Evolutionary conservation across 495 filamentous ascomycete species (phyloP).

Genomic region (Aspergillus egyptiacus): DNA sequence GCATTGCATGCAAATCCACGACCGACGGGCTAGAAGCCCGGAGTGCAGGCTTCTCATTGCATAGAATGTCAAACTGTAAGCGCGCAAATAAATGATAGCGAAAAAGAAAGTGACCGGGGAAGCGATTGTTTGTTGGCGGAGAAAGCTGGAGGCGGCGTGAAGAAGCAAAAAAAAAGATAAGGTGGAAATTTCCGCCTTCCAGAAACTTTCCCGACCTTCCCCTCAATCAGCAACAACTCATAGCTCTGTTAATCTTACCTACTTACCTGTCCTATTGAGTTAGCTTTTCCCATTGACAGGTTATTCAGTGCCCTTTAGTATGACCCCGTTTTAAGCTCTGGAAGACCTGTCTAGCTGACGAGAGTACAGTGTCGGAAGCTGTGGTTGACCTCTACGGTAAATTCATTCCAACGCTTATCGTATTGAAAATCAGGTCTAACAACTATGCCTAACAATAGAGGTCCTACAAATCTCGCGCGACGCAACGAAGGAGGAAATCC

Average conservation of each 20-base stretch:
- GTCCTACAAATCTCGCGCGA: constrained; percentile 66
- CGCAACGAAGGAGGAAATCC: constrained; percentile 79
- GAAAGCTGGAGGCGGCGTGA: constrained; percentile 27
- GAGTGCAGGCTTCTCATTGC: constrained; percentile 25
- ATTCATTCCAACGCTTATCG: background rate
- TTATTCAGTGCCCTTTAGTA: background rate
- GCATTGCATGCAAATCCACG: constrained; percentile 42
- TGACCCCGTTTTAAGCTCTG: background rate
- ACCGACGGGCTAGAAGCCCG: constrained; percentile 30
- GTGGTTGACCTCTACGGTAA: constrained; percentile 46
- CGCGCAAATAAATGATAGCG: background rate
- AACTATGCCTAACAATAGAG: constrained; percentile 39
- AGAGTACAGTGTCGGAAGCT: constrained; percentile 31
- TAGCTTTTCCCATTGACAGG: background rate
- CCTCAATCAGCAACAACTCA: too few relatives aligned
- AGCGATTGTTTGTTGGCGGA: constrained; percentile 15
- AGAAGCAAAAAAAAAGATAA: constrained; percentile 12
- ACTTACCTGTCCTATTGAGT: background rate
- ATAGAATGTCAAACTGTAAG: too few relatives aligned
- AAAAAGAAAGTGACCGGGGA: background rate
- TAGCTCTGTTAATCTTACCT: background rate
- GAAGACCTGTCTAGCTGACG: constrained; percentile 14
- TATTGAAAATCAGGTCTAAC: constrained; percentile 12
- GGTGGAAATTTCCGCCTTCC: constrained; percentile 15
- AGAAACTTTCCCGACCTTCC: too few relatives aligned